These are phyloP conservation scores for Peltaster fructicola DNA, from an alignment of 2,329 filamentous ascomycete species.

Conservation along the genomic window DNA sequence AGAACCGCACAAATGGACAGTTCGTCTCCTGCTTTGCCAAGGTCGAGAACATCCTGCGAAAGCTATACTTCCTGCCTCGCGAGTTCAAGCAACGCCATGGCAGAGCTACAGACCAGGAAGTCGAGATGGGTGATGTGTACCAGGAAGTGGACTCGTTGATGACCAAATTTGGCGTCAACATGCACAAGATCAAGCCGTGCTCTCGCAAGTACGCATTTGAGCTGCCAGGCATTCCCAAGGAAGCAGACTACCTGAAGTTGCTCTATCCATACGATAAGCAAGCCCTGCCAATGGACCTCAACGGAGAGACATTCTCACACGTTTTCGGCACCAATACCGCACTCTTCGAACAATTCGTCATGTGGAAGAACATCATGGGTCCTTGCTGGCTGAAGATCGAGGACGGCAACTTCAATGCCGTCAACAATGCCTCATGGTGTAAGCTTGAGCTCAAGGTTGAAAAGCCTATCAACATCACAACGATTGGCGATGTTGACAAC, in stretches of 20 bases:
- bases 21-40: slow-evolving; percentile 93
- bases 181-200: slow-evolving; percentile 87
- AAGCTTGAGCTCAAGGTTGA: slow-evolving; percentile 77
- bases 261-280: slow-evolving; percentile 85
- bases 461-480: slow-evolving; percentile 58
- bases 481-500: slow-evolving; percentile 60
- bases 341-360: slow-evolving; percentile 91
- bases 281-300: slow-evolving; percentile 48
- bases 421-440: slow-evolving; percentile 92
- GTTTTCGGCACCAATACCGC: slow-evolving; percentile 88
- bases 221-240: slow-evolving; percentile 66
- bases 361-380: slow-evolving; percentile 98
- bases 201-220: slow-evolving; percentile 93
- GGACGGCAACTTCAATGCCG: slow-evolving; percentile 60
- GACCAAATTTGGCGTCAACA: slow-evolving; percentile 66
- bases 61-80: slow-evolving; percentile 82
- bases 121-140: slow-evolving; percentile 80
- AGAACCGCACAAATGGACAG: slow-evolving; percentile 62
- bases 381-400: slow-evolving; percentile 93
- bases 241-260: slow-evolving; percentile 86
- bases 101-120: slow-evolving; percentile 53
- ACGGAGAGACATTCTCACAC: slow-evolving; percentile 80
- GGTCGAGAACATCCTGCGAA: slow-evolving; percentile 82
- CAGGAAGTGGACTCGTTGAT: slow-evolving; percentile 76
- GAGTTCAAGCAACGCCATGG: slow-evolving; percentile 42